These are phyloP conservation scores for Knoxdaviesia proteae DNA, from an alignment of 2,329 filamentous ascomycete genomes.

Conservation along the genomic window DNA sequence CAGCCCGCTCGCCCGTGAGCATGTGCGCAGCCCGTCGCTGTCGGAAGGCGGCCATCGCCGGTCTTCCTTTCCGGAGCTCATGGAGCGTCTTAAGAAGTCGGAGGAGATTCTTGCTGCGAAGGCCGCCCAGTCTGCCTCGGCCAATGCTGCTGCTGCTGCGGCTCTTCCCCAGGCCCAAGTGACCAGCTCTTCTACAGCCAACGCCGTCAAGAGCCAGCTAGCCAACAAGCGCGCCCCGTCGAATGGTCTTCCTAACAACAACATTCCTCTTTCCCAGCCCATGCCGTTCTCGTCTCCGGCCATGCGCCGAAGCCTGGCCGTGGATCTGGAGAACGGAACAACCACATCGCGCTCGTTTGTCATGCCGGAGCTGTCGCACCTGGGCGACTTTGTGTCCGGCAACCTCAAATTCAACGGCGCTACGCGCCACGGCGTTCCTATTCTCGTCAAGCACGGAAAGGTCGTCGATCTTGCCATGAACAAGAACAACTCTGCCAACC, in stretches of 20 bases:
- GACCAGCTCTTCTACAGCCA: too few relatives aligned
- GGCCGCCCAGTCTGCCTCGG: too few relatives aligned
- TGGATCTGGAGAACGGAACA: background rate
- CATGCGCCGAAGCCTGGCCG: too few relatives aligned
- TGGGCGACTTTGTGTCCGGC: slow-evolving; percentile 36
- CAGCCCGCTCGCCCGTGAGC: slow-evolving; percentile 17
- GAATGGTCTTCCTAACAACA: too few relatives aligned
- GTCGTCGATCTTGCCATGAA: slow-evolving; percentile 21
- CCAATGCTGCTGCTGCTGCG: too few relatives aligned
- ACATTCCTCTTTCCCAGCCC: too few relatives aligned
- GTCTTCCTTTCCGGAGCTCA: slow-evolving; percentile 13
- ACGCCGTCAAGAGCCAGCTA: too few relatives aligned
- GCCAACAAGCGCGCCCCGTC: too few relatives aligned
- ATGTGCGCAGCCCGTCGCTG: slow-evolving; percentile 11
- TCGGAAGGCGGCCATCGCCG: slow-evolving; percentile 7
- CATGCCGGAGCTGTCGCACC: slow-evolving; percentile 30
- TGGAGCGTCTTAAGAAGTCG: slow-evolving; percentile 10
- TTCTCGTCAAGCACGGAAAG: slow-evolving; percentile 32
- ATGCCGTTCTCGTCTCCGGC: too few relatives aligned
- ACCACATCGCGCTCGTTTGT: slow-evolving; percentile 30
- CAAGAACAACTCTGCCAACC: slow-evolving; percentile 13
- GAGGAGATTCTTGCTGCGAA: too few relatives aligned
- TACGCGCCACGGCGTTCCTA: slow-evolving; percentile 29
- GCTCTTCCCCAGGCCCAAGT: too few relatives aligned
- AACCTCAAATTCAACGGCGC: slow-evolving; percentile 28